A percentile compares a stretch with the other conserved stretches of the same genome.
These are phyloP conservation scores for Cymbidium sinense DNA, from an alignment of 106 monocot species.

Conservation along the genomic window DNA sequence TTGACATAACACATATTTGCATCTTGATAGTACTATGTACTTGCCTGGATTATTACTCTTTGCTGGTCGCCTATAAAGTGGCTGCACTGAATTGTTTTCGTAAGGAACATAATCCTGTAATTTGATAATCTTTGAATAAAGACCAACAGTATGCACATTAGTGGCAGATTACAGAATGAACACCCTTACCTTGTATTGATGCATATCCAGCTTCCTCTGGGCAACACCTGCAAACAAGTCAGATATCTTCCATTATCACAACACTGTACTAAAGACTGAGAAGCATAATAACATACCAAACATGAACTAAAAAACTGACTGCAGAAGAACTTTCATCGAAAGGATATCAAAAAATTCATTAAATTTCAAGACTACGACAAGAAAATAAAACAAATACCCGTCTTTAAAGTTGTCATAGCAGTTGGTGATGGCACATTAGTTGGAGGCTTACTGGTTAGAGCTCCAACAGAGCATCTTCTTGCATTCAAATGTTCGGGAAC, in stretches of 20 bases:
- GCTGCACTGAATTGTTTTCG: slow-evolving; percentile 14
- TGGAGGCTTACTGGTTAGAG: slow-evolving; percentile 27
- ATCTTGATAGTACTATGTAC: background rate
- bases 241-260: background rate
- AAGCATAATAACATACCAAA: background rate
- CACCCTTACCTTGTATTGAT: slow-evolving; percentile 29
- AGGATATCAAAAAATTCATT: background rate
- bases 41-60: slow-evolving; percentile 57
- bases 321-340: background rate
- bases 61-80: slow-evolving; percentile 25
- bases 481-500: slow-evolving; percentile 18
- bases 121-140: background rate
- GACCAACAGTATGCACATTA: background rate
- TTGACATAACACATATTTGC: background rate
- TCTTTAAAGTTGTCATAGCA: slow-evolving; percentile 14
- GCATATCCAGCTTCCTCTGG: slow-evolving; percentile 56
- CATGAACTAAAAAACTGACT: background rate
- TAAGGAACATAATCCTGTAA: slow-evolving; percentile 20
- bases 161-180: background rate
- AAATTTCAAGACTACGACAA: no score
- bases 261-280: background rate
- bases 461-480: slow-evolving; percentile 43
- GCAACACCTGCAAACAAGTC: slow-evolving; percentile 24
- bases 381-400: slow-evolving; percentile 21
- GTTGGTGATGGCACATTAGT: slow-evolving; percentile 34